A percentile compares a stretch with the other conserved stretches of the same genome.
These are phyloP conservation scores for Nakazawaea ernobii DNA, from an alignment of 805 yeast genomes.

Conservation along the genomic window DNA sequence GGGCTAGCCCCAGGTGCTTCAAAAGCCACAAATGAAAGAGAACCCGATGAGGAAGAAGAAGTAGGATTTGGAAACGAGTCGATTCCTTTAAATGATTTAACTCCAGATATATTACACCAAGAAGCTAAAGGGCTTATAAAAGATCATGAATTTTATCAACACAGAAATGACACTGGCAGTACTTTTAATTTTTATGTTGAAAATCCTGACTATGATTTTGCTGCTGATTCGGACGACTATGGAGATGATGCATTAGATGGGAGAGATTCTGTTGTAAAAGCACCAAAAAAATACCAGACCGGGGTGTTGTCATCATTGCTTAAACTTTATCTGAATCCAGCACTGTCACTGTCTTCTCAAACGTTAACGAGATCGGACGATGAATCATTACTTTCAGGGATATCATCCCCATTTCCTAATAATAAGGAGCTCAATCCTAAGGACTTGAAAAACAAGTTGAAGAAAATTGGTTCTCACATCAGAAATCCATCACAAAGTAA, in stretches of 20 bases:
- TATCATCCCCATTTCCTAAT: neutral
- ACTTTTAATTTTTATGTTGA: constrained; percentile 13
- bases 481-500: constrained; percentile 5
- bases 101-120: constrained; percentile 34
- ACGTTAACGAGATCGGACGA: constrained; percentile 15
- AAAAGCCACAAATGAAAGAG: constrained; percentile 13
- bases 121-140: constrained; percentile 53
- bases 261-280: constrained; percentile 42
- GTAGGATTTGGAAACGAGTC: constrained; percentile 19
- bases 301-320: constrained; percentile 82
- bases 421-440: constrained; percentile 14
- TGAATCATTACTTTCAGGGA: constrained; percentile 14
- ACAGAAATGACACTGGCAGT: constrained; percentile 12
- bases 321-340: constrained; percentile 54
- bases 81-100: constrained; percentile 39
- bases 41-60: constrained; percentile 32
- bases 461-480: constrained; percentile 8
- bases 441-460: constrained; percentile 16
- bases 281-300: constrained; percentile 66
- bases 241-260: constrained; percentile 4
- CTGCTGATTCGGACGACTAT: constrained; percentile 25
- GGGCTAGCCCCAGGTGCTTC: constrained; percentile 31
- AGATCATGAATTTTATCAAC: constrained; percentile 33
- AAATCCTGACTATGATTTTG: constrained; percentile 31
- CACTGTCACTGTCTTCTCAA: constrained; percentile 12